Percentiles rank a stretch among this genome's conserved stretches.
phyloP scores from a whole-genome alignment of 2,329 filamentous ascomycete species.

The Madurella fahalii region DNA sequence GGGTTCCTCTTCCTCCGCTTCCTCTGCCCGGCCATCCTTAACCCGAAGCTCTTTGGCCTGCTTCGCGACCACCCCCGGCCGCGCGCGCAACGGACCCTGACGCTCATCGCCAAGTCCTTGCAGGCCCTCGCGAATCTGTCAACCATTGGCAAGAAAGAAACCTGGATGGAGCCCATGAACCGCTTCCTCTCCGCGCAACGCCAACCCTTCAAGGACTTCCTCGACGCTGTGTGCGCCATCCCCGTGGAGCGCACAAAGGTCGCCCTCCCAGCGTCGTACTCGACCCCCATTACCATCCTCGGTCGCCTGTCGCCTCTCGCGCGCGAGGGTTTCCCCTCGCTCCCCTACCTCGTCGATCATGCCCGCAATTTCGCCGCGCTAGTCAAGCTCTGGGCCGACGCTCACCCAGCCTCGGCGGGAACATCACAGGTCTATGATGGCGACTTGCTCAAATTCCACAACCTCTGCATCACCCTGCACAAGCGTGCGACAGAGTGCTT shows the following conservation, averaged over 20 bases:
- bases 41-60: conserved; percentile 88
- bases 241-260: conserved; percentile 64
- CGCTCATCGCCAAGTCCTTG: conserved; percentile 85
- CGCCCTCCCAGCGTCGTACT: conserved; percentile 76
- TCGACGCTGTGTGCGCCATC: conserved; percentile 82
- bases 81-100: conserved; percentile 80
- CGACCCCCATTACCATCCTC: conserved; percentile 86
- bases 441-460: conserved; percentile 51
- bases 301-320: conserved; percentile 74
- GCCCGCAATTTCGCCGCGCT: conserved; percentile 79
- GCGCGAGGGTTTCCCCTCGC: conserved; percentile 85
- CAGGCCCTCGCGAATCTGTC: conserved; percentile 89
- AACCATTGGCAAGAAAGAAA: conserved; percentile 87
- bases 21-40: conserved; percentile 93
- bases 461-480: conserved; percentile 48
- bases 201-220: conserved; percentile 77
- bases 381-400: conserved; percentile 73
- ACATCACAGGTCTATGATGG: conserved; percentile 42
- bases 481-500: conserved; percentile 49
- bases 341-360: conserved; percentile 90
- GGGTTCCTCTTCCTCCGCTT: conserved; percentile 93
- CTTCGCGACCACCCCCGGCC: conserved; percentile 76
- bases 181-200: conserved; percentile 73
- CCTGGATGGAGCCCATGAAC: conserved; percentile 99
- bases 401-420: conserved; percentile 34